phyloP scores from a whole-genome alignment of 2,329 filamentous ascomycete genomes.

The Penicillium sp. region DNA sequence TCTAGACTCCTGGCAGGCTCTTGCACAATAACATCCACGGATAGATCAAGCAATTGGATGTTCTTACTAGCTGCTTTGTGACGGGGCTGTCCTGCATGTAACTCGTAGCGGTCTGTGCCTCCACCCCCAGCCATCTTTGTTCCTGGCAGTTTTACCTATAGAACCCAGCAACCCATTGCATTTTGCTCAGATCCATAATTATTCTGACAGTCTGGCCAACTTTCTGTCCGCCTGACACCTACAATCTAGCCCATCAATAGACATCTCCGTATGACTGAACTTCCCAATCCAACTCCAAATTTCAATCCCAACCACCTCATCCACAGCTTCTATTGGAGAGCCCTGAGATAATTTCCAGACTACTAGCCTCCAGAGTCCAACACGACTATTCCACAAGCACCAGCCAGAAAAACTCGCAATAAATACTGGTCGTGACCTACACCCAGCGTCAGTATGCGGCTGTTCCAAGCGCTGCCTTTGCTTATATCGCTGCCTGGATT shows the following conservation, averaged over 20 bases:
- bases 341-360: not conserved
- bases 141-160: not conserved
- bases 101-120: constrained; percentile 1
- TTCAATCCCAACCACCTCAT: not conserved
- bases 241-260: not conserved
- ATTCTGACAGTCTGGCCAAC: not conserved
- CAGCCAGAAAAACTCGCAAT: too few relatives aligned
- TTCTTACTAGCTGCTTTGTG: too few relatives aligned
- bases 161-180: not conserved
- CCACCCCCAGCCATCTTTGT: not conserved
- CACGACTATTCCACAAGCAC: not conserved
- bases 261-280: not conserved
- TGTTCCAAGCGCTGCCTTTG: not conserved
- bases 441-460: not conserved
- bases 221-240: not conserved
- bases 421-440: too few relatives aligned
- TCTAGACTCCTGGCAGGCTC: not conserved
- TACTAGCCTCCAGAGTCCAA: not conserved
- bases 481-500: not conserved
- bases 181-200: too few relatives aligned
- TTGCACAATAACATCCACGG: too few relatives aligned
- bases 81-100: too few relatives aligned
- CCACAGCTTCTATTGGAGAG: not conserved
- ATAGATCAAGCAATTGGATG: too few relatives aligned
- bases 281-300: not conserved